A percentile compares a stretch with the other conserved stretches of the same genome.
phyloP scores from a whole-genome alignment of 441 rosid genomes.

The Codiaeum variegatum region DNA sequence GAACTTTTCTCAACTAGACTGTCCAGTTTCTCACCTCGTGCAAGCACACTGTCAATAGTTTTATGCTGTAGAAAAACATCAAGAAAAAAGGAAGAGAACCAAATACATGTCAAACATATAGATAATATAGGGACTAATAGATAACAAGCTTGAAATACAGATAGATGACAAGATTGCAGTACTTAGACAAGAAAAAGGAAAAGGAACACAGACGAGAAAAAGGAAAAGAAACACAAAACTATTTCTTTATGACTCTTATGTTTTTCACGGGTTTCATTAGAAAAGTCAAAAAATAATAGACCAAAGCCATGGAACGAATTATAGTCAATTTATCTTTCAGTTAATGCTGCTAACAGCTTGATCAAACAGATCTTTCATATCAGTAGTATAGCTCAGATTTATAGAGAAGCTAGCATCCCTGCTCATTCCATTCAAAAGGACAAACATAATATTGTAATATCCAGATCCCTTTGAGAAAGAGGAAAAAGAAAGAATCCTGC shows the following conservation, averaged over 20 bases:
- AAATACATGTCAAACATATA: conserved; percentile 12
- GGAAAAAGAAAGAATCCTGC: not conserved
- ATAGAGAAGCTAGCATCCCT: not conserved
- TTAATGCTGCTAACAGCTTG: not conserved
- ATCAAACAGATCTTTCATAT: not conserved
- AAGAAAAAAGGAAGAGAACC: not conserved
- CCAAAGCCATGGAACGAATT: not conserved
- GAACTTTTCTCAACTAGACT: conserved; percentile 90
- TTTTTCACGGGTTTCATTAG: not conserved
- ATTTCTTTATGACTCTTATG: not conserved
- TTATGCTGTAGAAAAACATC: conserved; percentile 57
- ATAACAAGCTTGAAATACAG: not conserved
- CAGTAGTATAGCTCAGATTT: not conserved
- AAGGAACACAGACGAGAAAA: not conserved
- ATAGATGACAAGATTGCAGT: not conserved
- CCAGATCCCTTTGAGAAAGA: not conserved
- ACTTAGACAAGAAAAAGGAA: not conserved
- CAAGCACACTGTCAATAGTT: conserved; percentile 91
- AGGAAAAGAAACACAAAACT: not conserved
- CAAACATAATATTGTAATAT: not conserved
- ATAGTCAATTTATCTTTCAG: not conserved
- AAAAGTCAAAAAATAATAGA: not conserved
- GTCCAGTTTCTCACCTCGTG: conserved; percentile 87
- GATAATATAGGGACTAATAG: not conserved
- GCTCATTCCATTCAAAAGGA: not conserved